Percentiles rank a stretch among this genome's conserved stretches.
phyloP scores from a whole-genome alignment of 2,329 filamentous ascomycete species.

The Trichoderma sp. region DNA sequence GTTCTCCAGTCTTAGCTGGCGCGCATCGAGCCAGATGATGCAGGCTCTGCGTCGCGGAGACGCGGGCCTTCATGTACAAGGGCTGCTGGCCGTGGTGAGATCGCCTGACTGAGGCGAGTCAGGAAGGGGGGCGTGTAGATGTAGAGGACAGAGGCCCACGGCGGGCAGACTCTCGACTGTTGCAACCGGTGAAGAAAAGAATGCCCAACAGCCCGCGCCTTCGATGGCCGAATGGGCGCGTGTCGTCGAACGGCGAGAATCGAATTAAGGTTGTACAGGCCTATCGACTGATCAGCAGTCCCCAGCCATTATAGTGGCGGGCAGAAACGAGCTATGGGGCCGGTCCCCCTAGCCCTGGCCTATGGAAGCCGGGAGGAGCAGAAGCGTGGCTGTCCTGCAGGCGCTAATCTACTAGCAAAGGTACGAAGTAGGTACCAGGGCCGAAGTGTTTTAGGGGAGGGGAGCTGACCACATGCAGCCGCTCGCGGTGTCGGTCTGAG shows the following conservation, averaged over 20 bases:
- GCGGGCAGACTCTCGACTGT: neutral
- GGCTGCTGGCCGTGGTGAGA: neutral
- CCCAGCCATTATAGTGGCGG: neutral
- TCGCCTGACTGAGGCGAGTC: neutral
- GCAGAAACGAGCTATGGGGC: conserved; percentile 4
- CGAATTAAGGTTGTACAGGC: conserved; percentile 13
- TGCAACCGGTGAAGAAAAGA: neutral
- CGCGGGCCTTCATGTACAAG: neutral
- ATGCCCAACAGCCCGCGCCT: neutral
- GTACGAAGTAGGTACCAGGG: conserved; percentile 2
- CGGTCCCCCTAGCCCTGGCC: neutral
- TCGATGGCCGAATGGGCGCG: neutral
- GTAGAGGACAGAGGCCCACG: too few relatives aligned
- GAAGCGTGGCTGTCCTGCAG: conserved; percentile 17
- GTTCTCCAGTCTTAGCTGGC: conserved; percentile 18
- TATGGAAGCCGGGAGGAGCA: neutral
- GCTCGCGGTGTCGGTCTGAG: neutral
- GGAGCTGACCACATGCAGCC: conserved; percentile 1
- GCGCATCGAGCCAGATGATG: conserved; percentile 5
- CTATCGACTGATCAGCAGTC: conserved; percentile 9
- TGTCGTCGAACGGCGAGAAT: neutral
- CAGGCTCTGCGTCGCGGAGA: neutral
- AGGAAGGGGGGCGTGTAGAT: neutral
- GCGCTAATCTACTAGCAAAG: conserved; percentile 12
- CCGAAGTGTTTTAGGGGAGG: neutral